Percentiles rank a stretch among this genome's conserved stretches.
Conservation (phyloP, 2,329 filamentous ascomycete genomes). For the Septoria linicola region DNA sequence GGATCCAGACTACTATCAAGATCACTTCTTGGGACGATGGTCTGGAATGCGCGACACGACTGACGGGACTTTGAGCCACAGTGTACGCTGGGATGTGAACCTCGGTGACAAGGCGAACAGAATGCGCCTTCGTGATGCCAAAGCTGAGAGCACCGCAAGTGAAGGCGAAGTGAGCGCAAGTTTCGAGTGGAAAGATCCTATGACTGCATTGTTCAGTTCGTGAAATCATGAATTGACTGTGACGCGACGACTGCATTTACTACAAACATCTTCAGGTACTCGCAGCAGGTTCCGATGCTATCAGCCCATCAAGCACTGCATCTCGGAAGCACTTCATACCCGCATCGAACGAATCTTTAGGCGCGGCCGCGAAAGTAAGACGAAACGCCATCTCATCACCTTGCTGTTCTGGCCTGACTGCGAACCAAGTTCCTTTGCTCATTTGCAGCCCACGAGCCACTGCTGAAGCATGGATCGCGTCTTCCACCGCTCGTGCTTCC, state of each 20-base stretch:
- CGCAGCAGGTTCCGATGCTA: background rate
- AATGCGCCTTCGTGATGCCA: constrained; percentile 7
- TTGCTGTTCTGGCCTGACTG: background rate
- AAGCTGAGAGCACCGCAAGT: background rate
- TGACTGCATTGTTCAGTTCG: constrained; percentile 4
- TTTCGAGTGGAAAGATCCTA: constrained; percentile 6
- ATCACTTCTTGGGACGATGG: constrained; percentile 10
- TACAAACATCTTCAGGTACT: background rate
- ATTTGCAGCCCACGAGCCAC: constrained; percentile 24
- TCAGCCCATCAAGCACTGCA: constrained; percentile 1
- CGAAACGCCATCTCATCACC: constrained; percentile 3
- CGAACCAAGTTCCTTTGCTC: constrained; percentile 30
- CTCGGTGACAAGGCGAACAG: background rate
- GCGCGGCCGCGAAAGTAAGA: constrained; percentile 17
- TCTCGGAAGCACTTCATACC: constrained; percentile 15
- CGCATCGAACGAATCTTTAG: constrained; percentile 12
- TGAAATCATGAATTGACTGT: background rate
- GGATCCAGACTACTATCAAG: constrained; percentile 10
- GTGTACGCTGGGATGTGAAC: background rate
- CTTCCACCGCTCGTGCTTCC: constrained; percentile 20
- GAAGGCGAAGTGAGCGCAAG: constrained; percentile 1
- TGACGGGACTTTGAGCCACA: background rate
- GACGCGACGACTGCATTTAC: background rate
- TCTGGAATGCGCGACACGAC: constrained; percentile 1
- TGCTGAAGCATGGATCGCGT: constrained; percentile 22